phyloP scores from a whole-genome alignment of 225 moss, liverwort and hornwort species.

The Polytrichum commune region DNA sequence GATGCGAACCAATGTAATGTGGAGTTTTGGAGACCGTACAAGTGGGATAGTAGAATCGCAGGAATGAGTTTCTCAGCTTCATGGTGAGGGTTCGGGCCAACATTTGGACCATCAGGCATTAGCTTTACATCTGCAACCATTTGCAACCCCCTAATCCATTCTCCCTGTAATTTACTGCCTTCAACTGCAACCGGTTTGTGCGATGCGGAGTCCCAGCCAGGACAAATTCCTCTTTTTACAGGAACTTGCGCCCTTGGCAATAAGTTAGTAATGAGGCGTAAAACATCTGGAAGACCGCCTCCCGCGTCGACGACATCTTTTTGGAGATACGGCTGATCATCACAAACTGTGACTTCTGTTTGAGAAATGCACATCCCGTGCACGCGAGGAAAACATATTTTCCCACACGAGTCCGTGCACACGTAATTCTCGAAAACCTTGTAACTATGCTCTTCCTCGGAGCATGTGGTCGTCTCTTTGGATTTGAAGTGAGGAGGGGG shows the following conservation, averaged over 20 bases:
- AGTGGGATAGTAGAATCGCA: constrained; percentile 77
- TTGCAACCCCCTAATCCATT: constrained; percentile 78
- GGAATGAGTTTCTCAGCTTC: constrained; percentile 96
- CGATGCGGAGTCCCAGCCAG: constrained; percentile 47
- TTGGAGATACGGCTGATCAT: constrained; percentile 38
- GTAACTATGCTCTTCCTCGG: constrained; percentile 28
- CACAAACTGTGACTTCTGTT: constrained; percentile 50
- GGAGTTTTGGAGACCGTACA: constrained; percentile 73
- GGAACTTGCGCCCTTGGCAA: constrained; percentile 47
- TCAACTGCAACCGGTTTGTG: constrained; percentile 34
- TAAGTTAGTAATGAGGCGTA: constrained; percentile 41
- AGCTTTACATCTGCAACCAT: constrained; percentile 98
- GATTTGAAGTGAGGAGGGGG: constrained; percentile 39
- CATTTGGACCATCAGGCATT: constrained; percentile 78
- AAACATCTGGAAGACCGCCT: constrained; percentile 41
- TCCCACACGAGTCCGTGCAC: constrained; percentile 55
- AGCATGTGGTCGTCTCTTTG: constrained; percentile 21
- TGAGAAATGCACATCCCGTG: constrained; percentile 58
- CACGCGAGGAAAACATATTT: constrained; percentile 63
- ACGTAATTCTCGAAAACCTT: constrained; percentile 36
- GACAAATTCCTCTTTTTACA: constrained; percentile 53
- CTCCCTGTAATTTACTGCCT: constrained; percentile 23
- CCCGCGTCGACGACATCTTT: constrained; percentile 40
- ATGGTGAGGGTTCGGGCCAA: constrained; percentile 94
- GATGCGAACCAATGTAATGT: constrained; percentile 85